These are phyloP conservation scores for Acanthamoeba healyi DNA, from an alignment of 208 protist species.

Conservation along the genomic window DNA sequence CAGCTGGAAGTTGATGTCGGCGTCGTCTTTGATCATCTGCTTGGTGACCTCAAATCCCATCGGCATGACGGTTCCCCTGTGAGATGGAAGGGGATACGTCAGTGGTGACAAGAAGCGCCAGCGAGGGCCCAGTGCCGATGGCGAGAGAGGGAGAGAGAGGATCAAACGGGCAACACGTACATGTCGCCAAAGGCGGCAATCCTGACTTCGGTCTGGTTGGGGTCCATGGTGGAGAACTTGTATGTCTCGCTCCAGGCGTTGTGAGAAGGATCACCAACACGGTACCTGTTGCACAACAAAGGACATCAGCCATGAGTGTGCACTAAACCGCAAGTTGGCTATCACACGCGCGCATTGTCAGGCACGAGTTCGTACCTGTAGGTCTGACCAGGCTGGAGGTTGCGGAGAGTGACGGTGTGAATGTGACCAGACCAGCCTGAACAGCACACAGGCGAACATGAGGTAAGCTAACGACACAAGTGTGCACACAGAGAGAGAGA, in stretches of 20 bases:
- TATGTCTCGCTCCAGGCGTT: slow-evolving; percentile 15
- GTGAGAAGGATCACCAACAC: slow-evolving; percentile 42
- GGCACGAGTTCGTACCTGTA: slow-evolving; percentile 58
- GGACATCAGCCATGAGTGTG: too few species aligned
- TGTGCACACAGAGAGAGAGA: neutral
- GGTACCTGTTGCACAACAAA: slow-evolving; percentile 31
- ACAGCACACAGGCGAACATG: too few species aligned
- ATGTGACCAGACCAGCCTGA: slow-evolving; percentile 67
- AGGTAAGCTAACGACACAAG: neutral
- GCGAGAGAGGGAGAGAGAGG: too few species aligned
- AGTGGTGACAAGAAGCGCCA: neutral
- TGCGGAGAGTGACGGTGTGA: slow-evolving; percentile 65
- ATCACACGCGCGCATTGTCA: too few species aligned
- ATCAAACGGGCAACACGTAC: too few species aligned
- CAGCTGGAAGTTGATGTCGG: slow-evolving; percentile 49
- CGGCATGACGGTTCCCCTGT: slow-evolving; percentile 49
- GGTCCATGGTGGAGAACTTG: slow-evolving; percentile 47
- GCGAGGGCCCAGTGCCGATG: neutral
- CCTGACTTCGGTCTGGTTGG: slow-evolving; percentile 52
- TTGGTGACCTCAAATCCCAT: slow-evolving; percentile 70
- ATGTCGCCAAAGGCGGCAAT: slow-evolving; percentile 66
- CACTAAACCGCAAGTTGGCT: too few species aligned
- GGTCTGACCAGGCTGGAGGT: slow-evolving; percentile 44
- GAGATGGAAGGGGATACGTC: neutral
- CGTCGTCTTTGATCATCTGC: slow-evolving; percentile 63